Percentiles rank a stretch among this genome's conserved stretches.
Evolutionary conservation across 352 stramenopile species (phyloP).

Genomic region (Phytophthora sojae): DNA sequence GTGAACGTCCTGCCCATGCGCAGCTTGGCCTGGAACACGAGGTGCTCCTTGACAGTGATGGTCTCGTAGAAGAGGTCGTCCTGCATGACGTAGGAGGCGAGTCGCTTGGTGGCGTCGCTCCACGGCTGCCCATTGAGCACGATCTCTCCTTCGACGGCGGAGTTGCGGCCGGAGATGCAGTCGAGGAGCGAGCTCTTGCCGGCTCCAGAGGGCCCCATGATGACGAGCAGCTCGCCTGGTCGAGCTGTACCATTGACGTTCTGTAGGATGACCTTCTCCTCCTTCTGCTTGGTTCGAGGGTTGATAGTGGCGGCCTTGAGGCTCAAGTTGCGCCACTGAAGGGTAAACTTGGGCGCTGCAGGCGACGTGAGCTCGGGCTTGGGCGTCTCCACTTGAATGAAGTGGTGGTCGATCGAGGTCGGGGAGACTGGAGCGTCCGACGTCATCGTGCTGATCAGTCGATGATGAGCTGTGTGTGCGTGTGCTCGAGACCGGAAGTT

Average conservation of each 20-base stretch:
- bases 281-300: slow-evolving; percentile 41
- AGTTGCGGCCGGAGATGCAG: slow-evolving; percentile 79
- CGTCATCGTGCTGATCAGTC: too few relatives aligned
- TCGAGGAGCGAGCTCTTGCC: slow-evolving; percentile 74
- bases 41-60: slow-evolving; percentile 83
- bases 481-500: background rate
- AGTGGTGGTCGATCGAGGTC: slow-evolving; percentile 8
- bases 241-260: slow-evolving; percentile 49
- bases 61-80: slow-evolving; percentile 92
- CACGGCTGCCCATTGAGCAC: slow-evolving; percentile 62
- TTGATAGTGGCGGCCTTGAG: slow-evolving; percentile 46
- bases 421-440: slow-evolving; percentile 1
- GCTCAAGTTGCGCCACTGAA: slow-evolving; percentile 50
- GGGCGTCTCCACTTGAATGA: slow-evolving; percentile 18
- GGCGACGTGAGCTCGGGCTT: slow-evolving; percentile 5
- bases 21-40: slow-evolving; percentile 84
- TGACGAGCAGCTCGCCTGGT: slow-evolving; percentile 67
- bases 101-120: slow-evolving; percentile 43
- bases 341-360: slow-evolving; percentile 24
- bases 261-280: slow-evolving; percentile 61
- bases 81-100: slow-evolving; percentile 88
- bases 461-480: too few relatives aligned
- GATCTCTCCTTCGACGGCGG: slow-evolving; percentile 58
- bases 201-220: slow-evolving; percentile 75
- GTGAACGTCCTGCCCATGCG: slow-evolving; percentile 53